Conservation (phyloP, 139 green algal species). For the Coccomyxa sp. region DNA sequence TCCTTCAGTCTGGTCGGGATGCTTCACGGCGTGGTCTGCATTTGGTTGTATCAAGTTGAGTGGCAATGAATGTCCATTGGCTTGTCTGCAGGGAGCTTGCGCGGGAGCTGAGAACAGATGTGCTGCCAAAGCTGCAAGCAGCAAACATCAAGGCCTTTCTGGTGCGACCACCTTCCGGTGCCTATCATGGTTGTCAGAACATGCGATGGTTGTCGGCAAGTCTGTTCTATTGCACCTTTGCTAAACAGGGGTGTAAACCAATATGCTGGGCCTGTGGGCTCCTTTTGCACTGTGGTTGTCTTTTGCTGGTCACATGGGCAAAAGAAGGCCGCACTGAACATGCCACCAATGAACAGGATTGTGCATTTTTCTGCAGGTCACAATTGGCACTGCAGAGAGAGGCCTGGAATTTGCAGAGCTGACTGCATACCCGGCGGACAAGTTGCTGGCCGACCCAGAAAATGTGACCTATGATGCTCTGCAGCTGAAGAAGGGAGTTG, state of each 20-base stretch:
- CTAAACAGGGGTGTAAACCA: background rate
- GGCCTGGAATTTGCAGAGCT: constrained; percentile 64
- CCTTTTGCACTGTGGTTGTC: too few species aligned
- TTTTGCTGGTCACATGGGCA: background rate
- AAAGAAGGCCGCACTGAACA: background rate
- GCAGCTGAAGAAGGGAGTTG: constrained; percentile 52
- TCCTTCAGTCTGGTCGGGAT: background rate
- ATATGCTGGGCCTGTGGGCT: too few species aligned
- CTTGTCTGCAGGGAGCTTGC: constrained; percentile 59
- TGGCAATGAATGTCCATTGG: background rate
- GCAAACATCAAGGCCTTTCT: constrained; percentile 62
- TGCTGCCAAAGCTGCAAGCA: constrained; percentile 66
- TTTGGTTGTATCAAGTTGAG: background rate
- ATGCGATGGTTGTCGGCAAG: constrained; percentile 39
- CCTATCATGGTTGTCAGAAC: background rate
- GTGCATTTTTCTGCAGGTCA: constrained; percentile 53
- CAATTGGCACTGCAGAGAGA: constrained; percentile 60
- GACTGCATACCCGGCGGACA: constrained; percentile 63
- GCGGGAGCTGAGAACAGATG: constrained; percentile 62
- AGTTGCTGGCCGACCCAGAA: constrained; percentile 75
- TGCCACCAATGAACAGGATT: too few species aligned
- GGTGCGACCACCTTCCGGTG: background rate
- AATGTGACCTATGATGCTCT: constrained; percentile 70
- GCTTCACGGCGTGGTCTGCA: background rate
- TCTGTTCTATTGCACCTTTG: background rate